Evolutionary conservation across 1,284 basidiomycete species (phyloP).

Genomic region (Ganoderma leucocontextum): DNA sequence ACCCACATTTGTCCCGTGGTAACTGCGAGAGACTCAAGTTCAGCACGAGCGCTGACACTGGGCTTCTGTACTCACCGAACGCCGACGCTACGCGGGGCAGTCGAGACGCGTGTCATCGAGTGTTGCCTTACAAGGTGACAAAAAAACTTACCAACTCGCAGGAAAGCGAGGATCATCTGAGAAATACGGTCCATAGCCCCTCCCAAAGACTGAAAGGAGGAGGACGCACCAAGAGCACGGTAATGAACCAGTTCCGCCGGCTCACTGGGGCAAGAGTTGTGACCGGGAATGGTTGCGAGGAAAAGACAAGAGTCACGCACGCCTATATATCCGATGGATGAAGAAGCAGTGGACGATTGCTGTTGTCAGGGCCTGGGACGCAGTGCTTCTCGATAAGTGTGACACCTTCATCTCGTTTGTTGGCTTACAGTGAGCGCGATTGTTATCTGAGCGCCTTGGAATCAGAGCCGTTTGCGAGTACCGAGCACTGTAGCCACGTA

Average conservation of each 20-base stretch:
- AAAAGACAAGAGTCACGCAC: not conserved
- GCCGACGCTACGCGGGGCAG: conserved; percentile 18
- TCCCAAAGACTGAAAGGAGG: too few species aligned
- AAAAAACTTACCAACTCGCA: conserved; percentile 25
- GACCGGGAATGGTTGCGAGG: not conserved
- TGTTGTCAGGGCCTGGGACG: conserved; percentile 26
- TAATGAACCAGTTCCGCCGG: conserved; percentile 26
- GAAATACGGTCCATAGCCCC: not conserved
- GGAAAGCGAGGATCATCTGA: conserved; percentile 21
- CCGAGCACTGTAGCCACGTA: conserved; percentile 1
- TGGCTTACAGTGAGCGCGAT: conserved; percentile 29
- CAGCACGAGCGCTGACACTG: not conserved
- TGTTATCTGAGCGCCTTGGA: conserved; percentile 15
- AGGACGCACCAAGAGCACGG: conserved; percentile 22
- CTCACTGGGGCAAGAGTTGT: conserved; percentile 18
- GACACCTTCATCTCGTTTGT: not conserved
- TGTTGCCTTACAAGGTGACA: not conserved
- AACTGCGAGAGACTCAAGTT: conserved; percentile 8
- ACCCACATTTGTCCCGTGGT: conserved; percentile 29
- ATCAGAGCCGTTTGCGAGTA: not conserved
- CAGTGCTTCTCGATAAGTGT: not conserved
- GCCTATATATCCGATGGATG: conserved; percentile 28
- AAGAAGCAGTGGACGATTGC: conserved; percentile 31
- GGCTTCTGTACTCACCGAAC: conserved; percentile 16
- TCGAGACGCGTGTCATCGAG: not conserved